Evolutionary conservation across 257 asterid species (phyloP), one percentile per base, ranked within the genome.

Genomic region (Gynochthodes officinalis): DNA sequence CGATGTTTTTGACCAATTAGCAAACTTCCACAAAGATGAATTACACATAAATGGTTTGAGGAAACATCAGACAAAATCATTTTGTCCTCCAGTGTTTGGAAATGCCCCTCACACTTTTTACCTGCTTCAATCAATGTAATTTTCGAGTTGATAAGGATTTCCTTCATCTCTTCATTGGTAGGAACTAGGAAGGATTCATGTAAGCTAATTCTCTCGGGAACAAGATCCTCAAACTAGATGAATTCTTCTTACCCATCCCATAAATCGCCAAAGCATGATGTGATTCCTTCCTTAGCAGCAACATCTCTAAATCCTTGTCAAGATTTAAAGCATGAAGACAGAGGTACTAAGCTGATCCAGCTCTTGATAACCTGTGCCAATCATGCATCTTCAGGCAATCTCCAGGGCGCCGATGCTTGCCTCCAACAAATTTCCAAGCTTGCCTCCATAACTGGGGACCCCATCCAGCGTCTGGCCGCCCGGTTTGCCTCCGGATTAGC

Each of bases 401-500:
- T 88, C 70, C 87, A 77, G 66, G 83, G 75, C 2, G 89, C 88
- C 30, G 89, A 88, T 57, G 74, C 75, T 0, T 86, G 84, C 23
- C 90, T 86, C 53, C 76, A 77, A 25, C 82, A 81, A 13, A 80
- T 86, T 33, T 76, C 82, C 0, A 72, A 71, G 53, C 77, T 84
- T 12, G 75, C 90, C 60, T 81, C 89, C 12, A 37, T 76, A 73
- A 57, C 84, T 10, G 89, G 89, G 0, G 89, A 86, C 77, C 67
- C 87, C 72, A 83, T 82, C 80, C 91, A 86, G 72, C 75, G 89
- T 28, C 74, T 88, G 14, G 75, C 87, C 0, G 71, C 86, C 33
- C 69, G 86, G 77, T 86, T 88, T 15, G 87, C 87, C 60, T 76
- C 91, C 0, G 83, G 89, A 0, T n/a, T 86, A 59, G 91, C 88